A percentile compares a stretch with the other conserved stretches of the same genome.
These are phyloP conservation scores for Pleurotus giganteus DNA, from an alignment of 768 basidiomycete genomes.

Conservation along the genomic window DNA sequence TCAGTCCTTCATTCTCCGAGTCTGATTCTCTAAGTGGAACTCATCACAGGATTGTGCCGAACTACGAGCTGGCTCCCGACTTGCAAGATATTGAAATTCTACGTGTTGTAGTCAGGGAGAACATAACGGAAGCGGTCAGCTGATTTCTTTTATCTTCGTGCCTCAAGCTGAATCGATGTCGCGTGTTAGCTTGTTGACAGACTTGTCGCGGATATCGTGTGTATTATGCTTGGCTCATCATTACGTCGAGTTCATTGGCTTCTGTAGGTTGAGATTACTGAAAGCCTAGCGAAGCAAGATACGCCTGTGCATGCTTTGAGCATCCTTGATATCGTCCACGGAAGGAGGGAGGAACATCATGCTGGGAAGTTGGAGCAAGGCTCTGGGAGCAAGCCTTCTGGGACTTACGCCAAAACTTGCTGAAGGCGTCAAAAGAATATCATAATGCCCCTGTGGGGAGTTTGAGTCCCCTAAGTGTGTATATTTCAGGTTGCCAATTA, in stretches of 20 bases:
- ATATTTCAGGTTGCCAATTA: no score
- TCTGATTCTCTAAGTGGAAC: background rate
- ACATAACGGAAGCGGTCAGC: constrained; percentile 46
- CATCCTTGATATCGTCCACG: constrained; percentile 29
- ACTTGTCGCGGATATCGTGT: constrained; percentile 66
- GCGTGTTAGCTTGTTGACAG: constrained; percentile 58
- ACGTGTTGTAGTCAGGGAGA: constrained; percentile 65
- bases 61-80: constrained; percentile 52
- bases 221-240: constrained; percentile 19
- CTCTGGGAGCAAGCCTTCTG: constrained; percentile 45
- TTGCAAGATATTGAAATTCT: constrained; percentile 56
- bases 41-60: constrained; percentile 43
- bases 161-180: constrained; percentile 47
- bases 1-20: constrained; percentile 27
- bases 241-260: background rate
- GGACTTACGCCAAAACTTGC: constrained; percentile 71
- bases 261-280: constrained; percentile 59
- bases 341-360: constrained; percentile 31
- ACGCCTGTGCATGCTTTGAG: constrained; percentile 54
- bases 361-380: constrained; percentile 47
- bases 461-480: no score
- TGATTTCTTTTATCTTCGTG: constrained; percentile 18
- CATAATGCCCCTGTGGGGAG: no score
- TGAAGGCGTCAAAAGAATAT: no score
- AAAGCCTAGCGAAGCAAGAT: constrained; percentile 46